phyloP scores from a whole-genome alignment of 2,329 filamentous ascomycete genomes.

The Ophiocordyceps polyrhachis-furcata region DNA sequence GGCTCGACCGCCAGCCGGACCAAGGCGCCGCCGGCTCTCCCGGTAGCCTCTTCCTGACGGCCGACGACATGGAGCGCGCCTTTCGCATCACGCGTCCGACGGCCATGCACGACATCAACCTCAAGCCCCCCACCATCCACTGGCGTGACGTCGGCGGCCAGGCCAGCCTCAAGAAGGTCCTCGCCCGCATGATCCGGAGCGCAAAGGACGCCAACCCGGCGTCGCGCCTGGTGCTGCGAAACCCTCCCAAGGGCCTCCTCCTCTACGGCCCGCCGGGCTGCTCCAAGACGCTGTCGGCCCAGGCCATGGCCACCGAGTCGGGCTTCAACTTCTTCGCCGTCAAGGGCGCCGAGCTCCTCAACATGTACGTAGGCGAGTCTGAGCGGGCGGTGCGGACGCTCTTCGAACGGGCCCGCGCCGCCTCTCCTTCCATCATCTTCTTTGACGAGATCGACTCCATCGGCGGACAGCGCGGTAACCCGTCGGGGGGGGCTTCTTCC shows the following conservation, averaged over 20 bases:
- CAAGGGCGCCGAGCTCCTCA: conserved; percentile 81
- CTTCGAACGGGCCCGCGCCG: conserved; percentile 70
- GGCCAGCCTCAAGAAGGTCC: conserved; percentile 47
- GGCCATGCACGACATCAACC: conserved; percentile 74
- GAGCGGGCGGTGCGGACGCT: conserved; percentile 72
- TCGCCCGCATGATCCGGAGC: conserved; percentile 30
- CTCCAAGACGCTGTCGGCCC: conserved; percentile 83
- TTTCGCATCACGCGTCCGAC: conserved; percentile 56
- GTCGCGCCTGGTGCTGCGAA: conserved; percentile 19
- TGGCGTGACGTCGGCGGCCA: conserved; percentile 86
- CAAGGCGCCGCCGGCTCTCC: not conserved
- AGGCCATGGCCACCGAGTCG: conserved; percentile 78
- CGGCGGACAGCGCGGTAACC: conserved; percentile 26
- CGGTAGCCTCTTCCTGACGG: conserved; percentile 13
- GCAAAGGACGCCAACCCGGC: conserved; percentile 17
- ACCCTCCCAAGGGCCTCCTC: conserved; percentile 62
- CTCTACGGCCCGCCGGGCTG: conserved; percentile 88
- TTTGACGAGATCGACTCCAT: conserved; percentile 95
- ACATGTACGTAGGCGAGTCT: conserved; percentile 94
- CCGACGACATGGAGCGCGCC: conserved; percentile 43
- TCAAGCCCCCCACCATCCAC: conserved; percentile 69
- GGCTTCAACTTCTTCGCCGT: conserved; percentile 88
- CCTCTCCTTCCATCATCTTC: conserved; percentile 82
- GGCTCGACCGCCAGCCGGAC: conserved; percentile 6
- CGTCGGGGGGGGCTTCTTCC: conserved; percentile 20